Evolutionary conservation across 805 yeast genomes (phyloP).

Genomic region (Starmerella kuoi): DNA sequence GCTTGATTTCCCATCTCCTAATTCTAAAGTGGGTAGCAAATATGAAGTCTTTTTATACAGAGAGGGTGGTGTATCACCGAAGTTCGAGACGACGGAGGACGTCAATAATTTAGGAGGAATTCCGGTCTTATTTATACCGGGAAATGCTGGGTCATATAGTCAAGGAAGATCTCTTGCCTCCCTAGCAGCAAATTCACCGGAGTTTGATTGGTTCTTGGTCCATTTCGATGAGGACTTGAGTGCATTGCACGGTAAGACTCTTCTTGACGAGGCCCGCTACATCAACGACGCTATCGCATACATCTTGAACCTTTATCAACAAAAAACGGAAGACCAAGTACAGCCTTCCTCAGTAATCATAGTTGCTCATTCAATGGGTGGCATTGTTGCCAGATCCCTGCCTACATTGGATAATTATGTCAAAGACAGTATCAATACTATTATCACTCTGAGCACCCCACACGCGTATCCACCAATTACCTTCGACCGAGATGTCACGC

Average conservation of each 20-base stretch:
- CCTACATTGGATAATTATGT: conserved; percentile 65
- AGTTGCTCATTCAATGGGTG: conserved; percentile 95
- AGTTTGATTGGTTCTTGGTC: conserved; percentile 74
- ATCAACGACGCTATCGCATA: conserved; percentile 75
- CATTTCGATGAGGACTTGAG: conserved; percentile 94
- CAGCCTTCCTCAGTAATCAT: conserved; percentile 60
- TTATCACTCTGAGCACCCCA: conserved; percentile 79
- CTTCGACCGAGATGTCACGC: conserved; percentile 76
- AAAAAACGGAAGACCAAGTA: conserved; percentile 22
- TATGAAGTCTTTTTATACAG: conserved; percentile 77
- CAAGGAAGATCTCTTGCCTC: conserved; percentile 92
- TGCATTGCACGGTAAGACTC: conserved; percentile 88
- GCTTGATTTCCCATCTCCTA: conserved; percentile 13
- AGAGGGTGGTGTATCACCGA: conserved; percentile 46
- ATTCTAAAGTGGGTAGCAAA: conserved; percentile 12
- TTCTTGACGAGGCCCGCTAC: conserved; percentile 88
- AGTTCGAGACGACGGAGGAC: conserved; percentile 11
- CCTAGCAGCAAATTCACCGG: conserved; percentile 47
- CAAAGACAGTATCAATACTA: conserved; percentile 63
- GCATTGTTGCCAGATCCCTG: conserved; percentile 80
- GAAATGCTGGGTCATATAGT: conserved; percentile 88
- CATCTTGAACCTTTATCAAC: conserved; percentile 54
- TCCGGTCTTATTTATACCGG: conserved; percentile 90
- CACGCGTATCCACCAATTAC: conserved; percentile 88
- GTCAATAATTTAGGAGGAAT: conserved; percentile 47